phyloP scores from a whole-genome alignment of 208 protist genomes.

The Lotmaria passim region DNA sequence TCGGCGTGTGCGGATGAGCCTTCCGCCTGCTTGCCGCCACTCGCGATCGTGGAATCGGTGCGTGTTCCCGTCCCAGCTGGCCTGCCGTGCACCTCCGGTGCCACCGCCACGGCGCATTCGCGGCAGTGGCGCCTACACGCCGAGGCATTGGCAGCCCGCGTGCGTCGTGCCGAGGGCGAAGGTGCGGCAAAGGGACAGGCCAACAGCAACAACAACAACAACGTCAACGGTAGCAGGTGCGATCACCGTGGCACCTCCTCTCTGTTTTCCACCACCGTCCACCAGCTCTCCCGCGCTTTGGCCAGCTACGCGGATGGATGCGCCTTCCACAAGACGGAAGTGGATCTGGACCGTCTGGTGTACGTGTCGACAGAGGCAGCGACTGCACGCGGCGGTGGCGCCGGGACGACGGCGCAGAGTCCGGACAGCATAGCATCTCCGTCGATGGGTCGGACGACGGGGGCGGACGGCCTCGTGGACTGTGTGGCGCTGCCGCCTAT shows the following conservation, averaged over 20 bases:
- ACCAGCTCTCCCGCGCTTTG: conserved; percentile 24
- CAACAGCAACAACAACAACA: conserved; percentile 11
- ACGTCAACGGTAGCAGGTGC: background rate
- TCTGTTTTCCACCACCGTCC: conserved; percentile 27
- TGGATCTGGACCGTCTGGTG: conserved; percentile 44
- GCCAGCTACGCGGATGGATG: conserved; percentile 25
- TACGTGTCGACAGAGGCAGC: conserved; percentile 19
- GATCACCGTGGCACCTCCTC: too few species aligned
- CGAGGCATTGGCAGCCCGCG: conserved; percentile 20
- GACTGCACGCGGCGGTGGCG: background rate
- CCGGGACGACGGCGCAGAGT: too few species aligned
- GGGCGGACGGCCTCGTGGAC: background rate
- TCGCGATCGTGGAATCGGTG: conserved; percentile 25
- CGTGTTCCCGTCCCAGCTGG: conserved; percentile 9
- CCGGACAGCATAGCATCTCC: too few species aligned
- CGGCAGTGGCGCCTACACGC: conserved; percentile 25
- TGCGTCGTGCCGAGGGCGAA: conserved; percentile 17
- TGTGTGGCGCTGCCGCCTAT: conserved; percentile 34
- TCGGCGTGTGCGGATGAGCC: background rate
- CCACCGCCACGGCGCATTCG: background rate
- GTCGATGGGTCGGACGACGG: background rate
- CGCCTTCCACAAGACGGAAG: conserved; percentile 12
- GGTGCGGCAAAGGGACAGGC: too few species aligned
- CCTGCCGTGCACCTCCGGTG: background rate
- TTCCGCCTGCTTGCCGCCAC: conserved; percentile 11